Evolutionary conservation across 148 eudicot genomes (phyloP).

Genomic region (Chenopodium album): DNA sequence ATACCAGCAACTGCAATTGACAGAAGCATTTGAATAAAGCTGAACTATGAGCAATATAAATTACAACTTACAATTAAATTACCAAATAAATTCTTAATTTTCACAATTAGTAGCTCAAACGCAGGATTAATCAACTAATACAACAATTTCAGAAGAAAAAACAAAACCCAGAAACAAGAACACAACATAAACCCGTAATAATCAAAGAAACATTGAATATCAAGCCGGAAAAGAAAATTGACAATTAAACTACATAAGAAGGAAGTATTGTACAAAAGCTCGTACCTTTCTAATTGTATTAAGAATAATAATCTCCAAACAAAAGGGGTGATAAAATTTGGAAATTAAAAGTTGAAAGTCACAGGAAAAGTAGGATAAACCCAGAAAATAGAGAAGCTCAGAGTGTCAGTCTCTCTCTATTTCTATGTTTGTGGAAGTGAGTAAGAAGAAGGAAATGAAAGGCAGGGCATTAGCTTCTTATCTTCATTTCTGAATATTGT

Average conservation of each 20-base stretch:
- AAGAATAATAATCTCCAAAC: background rate
- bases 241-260: background rate
- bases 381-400: constrained; percentile 5
- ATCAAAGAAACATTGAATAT: background rate
- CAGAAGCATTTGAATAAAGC: background rate
- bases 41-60: background rate
- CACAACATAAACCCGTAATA: background rate
- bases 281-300: constrained; percentile 9
- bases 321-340: background rate
- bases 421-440: background rate
- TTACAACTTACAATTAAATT: background rate
- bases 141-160: background rate
- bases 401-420: constrained; percentile 4
- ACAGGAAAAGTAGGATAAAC: constrained; percentile 20
- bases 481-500: constrained; percentile 25
- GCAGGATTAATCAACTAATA: background rate
- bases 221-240: background rate
- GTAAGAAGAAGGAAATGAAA: constrained; percentile 42
- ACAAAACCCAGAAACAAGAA: constrained; percentile 19
- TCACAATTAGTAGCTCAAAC: constrained; percentile 1
- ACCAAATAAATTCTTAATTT: background rate
- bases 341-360: background rate
- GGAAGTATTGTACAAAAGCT: background rate
- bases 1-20: background rate
- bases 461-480: constrained; percentile 58